Evolutionary conservation across 257 asterid genomes (phyloP).

Genomic region (Lantana camara): DNA sequence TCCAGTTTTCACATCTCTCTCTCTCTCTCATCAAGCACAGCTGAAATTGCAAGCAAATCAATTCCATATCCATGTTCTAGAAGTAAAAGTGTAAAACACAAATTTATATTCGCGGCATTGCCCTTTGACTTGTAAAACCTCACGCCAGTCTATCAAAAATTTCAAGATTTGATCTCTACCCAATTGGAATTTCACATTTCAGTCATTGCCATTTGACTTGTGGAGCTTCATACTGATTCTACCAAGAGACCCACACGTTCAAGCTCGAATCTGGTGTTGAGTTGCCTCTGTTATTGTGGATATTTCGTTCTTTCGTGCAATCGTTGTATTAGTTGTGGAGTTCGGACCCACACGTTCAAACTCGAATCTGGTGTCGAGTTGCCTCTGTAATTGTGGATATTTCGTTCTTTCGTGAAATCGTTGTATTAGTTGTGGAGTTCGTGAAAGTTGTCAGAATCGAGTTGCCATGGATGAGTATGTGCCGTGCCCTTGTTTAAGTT

Average conservation of each 20-base stretch:
- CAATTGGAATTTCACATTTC: slow-evolving; percentile 8
- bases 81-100: neutral
- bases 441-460: slow-evolving; percentile 25
- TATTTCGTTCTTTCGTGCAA: no score
- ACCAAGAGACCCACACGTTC: slow-evolving; percentile 21
- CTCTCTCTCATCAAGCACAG: slow-evolving; percentile 16
- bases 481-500: slow-evolving; percentile 29
- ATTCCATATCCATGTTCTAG: slow-evolving; percentile 5
- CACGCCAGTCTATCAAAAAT: neutral
- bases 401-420: slow-evolving; percentile 6
- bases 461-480: slow-evolving; percentile 61
- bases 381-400: slow-evolving; percentile 3
- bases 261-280: slow-evolving; percentile 26
- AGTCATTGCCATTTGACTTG: slow-evolving; percentile 20
- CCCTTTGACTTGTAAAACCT: neutral
- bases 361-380: slow-evolving; percentile 26
- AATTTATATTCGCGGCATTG: neutral
- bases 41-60: slow-evolving; percentile 11
- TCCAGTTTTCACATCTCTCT: neutral
- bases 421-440: slow-evolving; percentile 31
- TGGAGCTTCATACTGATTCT: slow-evolving; percentile 11
- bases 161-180: slow-evolving; percentile 5
- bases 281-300: slow-evolving; percentile 7
- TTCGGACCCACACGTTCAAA: slow-evolving; percentile 17
- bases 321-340: no score